Evolutionary conservation across 768 basidiomycete genomes (phyloP).

Genomic region (Podaxis carcinomalis): DNA sequence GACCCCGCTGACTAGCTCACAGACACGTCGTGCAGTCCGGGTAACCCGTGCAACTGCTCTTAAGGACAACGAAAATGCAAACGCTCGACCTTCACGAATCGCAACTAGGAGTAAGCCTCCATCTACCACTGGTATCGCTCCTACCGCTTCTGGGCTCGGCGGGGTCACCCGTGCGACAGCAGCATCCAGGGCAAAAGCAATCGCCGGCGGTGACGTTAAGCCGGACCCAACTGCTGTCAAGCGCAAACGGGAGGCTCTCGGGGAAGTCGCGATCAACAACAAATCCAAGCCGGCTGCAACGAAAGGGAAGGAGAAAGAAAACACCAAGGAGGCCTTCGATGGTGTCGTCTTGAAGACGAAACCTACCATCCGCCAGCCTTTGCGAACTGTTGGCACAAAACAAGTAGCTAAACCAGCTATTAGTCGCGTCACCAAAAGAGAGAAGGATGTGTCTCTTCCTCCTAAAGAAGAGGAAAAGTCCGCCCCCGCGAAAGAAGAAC

Average conservation of each 20-base stretch:
- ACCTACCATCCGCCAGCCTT: conserved; percentile 42
- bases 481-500: conserved; percentile 33
- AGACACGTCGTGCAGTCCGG: conserved; percentile 74
- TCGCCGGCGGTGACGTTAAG: conserved; percentile 21
- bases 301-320: conserved; percentile 60
- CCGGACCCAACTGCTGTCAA: conserved; percentile 53
- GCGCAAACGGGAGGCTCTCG: conserved; percentile 77
- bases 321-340: conserved; percentile 51
- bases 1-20: conserved; percentile 11
- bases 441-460: conserved; percentile 16
- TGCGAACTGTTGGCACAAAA: conserved; percentile 50
- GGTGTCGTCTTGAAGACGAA: conserved; percentile 61
- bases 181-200: conserved; percentile 12
- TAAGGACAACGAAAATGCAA: conserved; percentile 75
- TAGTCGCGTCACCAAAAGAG: conserved; percentile 16
- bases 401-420: conserved; percentile 28
- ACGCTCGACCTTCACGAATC: conserved; percentile 56
- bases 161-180: conserved; percentile 48
- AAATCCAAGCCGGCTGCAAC: conserved; percentile 37
- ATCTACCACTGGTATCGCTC: conserved; percentile 34
- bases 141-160: conserved; percentile 27
- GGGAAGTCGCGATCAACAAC: conserved; percentile 61
- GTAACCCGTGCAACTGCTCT: conserved; percentile 38
- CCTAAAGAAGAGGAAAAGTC: conserved; percentile 25
- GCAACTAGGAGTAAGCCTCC: conserved; percentile 60